Evolutionary conservation across 2,329 filamentous ascomycete genomes (phyloP).

Genomic region (Keithomyces neogunnii): DNA sequence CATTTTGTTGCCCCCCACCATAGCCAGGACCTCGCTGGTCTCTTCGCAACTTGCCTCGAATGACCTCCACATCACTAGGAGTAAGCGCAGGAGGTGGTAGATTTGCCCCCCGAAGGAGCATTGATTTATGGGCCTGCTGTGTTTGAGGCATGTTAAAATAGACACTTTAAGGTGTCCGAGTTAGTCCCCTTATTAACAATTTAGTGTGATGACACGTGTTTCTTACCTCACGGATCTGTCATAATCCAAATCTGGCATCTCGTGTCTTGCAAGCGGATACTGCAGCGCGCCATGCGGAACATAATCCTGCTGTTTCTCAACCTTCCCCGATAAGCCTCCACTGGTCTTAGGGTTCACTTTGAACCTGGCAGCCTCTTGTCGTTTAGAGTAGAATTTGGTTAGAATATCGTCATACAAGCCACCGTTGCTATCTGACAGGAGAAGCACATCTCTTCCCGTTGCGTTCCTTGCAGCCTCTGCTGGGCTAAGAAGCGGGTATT

Average conservation of each 20-base stretch:
- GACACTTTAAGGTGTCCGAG: conserved; percentile 45
- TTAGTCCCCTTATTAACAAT: neutral
- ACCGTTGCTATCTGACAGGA: conserved; percentile 76
- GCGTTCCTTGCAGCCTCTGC: conserved; percentile 75
- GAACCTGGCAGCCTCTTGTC: conserved; percentile 57
- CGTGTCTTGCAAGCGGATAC: conserved; percentile 65
- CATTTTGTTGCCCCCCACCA: conserved; percentile 11
- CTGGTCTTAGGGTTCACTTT: conserved; percentile 68
- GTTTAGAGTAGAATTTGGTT: conserved; percentile 85
- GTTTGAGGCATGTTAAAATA: conserved; percentile 74
- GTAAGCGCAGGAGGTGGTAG: conserved; percentile 65
- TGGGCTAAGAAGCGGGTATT: conserved; percentile 68
- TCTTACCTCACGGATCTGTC: conserved; percentile 77
- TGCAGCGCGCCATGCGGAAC: conserved; percentile 74
- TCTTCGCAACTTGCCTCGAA: conserved; percentile 51
- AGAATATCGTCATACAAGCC: conserved; percentile 76
- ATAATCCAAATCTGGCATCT: conserved; percentile 70
- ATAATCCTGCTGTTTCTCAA: conserved; percentile 76
- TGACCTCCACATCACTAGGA: conserved; percentile 63
- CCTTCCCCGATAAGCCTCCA: conserved; percentile 68
- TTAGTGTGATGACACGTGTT: neutral
- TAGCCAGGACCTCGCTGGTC: conserved; percentile 32
- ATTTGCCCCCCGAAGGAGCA: conserved; percentile 79
- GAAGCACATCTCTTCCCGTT: conserved; percentile 69
- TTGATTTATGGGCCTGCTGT: conserved; percentile 76